Evolutionary conservation across 1,284 basidiomycete genomes (phyloP), one percentile per base, ranked within the genome.

Genomic region (Sporisorium graminicola): DNA sequence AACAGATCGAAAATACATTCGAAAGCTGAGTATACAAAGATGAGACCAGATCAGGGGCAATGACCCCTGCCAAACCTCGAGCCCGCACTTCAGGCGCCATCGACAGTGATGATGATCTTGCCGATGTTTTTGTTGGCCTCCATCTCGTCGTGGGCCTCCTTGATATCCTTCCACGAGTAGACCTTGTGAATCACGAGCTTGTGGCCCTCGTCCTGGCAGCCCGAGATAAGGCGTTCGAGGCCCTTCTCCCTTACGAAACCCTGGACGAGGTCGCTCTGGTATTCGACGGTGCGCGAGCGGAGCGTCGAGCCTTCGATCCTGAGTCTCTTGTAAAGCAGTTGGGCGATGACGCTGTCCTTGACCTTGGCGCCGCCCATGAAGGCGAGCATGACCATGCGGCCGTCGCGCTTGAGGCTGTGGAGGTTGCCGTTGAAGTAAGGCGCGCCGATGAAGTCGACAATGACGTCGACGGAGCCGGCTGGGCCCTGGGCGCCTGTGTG

Each of bases 241-340:
- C 74, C 74, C 49, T 72, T 68, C 33, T 77, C 58, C 24, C 65
- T 57, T 12, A 82, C 65, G 80, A 92, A 94, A 89, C 89, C 89
- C 52, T 88, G 86, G 55, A 97, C 90, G 35, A 98, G 88, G 18
- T 92, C 88, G 5, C 90, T 88, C 86, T 98, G 95, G 86, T 98
- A 98, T 69, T 90, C 89, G 31, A 89, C 83, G n/a, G 90, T 89
- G 54, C 94, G 90, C 24, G 92, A 91, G 42, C 95, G 91, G 44
- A 98, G 88, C 0, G 94, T 97, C 14, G 93, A 93, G 24, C 95
- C 95, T 86, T 95, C 91, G 60, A 99, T 91, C 13, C 91, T 90
- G 63, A 98, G 89, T 9, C 95, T 91, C 88, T 98, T 98, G 87
- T 88, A 91, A 59, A 95, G 87, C 60, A 98, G 89, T 10, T 90